These are phyloP conservation scores for Tilletia setariae DNA, from an alignment of 1,284 basidiomycete species.

Conservation along the genomic window DNA sequence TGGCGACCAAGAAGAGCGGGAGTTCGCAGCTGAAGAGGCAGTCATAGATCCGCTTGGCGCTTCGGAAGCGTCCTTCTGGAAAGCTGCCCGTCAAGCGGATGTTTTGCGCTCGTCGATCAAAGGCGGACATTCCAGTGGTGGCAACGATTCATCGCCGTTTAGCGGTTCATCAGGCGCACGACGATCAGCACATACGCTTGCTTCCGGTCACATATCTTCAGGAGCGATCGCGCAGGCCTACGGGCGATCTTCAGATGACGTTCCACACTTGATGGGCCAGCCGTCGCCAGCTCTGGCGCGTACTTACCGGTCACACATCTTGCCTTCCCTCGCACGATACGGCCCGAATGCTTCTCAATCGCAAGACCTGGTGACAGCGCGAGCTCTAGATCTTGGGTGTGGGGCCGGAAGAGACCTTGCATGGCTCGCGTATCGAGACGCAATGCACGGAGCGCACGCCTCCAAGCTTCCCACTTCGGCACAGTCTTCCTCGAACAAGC, in stretches of 20 bases:
- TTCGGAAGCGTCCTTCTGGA: constrained; percentile 4
- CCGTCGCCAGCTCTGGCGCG: constrained; percentile 1
- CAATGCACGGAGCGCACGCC: neutral
- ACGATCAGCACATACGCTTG: constrained; percentile 2
- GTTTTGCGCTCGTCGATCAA: neutral
- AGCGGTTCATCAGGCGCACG: neutral
- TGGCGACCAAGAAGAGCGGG: neutral
- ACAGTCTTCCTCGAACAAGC: neutral
- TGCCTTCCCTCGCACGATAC: neutral
- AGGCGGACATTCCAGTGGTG: neutral
- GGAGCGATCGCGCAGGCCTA: neutral
- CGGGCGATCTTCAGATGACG: neutral
- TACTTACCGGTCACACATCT: neutral
- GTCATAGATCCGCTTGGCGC: neutral
- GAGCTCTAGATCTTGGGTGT: constrained; percentile 15
- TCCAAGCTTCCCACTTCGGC: neutral
- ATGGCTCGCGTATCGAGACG: constrained; percentile 13
- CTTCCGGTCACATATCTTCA: neutral
- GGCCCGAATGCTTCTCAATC: neutral
- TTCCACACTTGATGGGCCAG: constrained; percentile 10
- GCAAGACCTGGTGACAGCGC: neutral
- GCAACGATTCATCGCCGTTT: neutral
- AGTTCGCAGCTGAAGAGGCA: neutral
- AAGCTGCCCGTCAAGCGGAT: neutral
- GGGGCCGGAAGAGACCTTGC: constrained; percentile 15